These are phyloP conservation scores for Cronartium quercuum DNA, from an alignment of 1,284 basidiomycete genomes.

Conservation along the genomic window DNA sequence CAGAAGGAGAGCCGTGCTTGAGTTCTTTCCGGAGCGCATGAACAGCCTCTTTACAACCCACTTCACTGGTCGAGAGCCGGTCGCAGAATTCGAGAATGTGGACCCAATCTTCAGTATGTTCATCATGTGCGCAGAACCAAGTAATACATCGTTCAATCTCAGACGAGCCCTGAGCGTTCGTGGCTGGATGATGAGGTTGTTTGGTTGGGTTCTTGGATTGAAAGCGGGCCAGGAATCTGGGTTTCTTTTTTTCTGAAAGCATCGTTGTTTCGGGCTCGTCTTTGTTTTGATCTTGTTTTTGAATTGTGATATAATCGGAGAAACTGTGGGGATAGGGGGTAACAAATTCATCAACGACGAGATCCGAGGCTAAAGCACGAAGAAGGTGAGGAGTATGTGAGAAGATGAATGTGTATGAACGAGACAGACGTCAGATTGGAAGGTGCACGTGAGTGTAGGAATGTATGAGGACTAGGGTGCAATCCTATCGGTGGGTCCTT, in stretches of 20 bases:
- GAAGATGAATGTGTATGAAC: background rate
- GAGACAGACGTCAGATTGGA: background rate
- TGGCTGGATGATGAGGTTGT: background rate
- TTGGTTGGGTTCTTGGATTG: background rate
- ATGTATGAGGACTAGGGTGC: background rate
- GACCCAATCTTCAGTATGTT: slow-evolving; percentile 65
- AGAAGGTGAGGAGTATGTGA: background rate
- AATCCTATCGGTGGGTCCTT: no score
- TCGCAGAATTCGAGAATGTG: slow-evolving; percentile 72
- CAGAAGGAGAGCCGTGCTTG: slow-evolving; percentile 52
- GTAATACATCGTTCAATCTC: background rate
- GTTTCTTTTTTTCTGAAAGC: background rate
- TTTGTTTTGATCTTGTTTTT: background rate
- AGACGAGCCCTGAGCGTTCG: background rate
- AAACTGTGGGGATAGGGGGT: no score
- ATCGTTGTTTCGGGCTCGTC: background rate
- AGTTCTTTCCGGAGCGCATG: slow-evolving; percentile 67
- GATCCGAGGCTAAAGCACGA: background rate
- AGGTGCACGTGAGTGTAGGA: background rate
- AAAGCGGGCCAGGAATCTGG: background rate
- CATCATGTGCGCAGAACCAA: background rate
- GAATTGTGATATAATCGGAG: background rate
- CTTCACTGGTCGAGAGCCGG: slow-evolving; percentile 60
- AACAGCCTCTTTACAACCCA: slow-evolving; percentile 65
- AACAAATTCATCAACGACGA: background rate